Base-by-base conservation (phyloP, 371 early-diverging fungal genomes). In the Mucor velutinosus region DNA sequence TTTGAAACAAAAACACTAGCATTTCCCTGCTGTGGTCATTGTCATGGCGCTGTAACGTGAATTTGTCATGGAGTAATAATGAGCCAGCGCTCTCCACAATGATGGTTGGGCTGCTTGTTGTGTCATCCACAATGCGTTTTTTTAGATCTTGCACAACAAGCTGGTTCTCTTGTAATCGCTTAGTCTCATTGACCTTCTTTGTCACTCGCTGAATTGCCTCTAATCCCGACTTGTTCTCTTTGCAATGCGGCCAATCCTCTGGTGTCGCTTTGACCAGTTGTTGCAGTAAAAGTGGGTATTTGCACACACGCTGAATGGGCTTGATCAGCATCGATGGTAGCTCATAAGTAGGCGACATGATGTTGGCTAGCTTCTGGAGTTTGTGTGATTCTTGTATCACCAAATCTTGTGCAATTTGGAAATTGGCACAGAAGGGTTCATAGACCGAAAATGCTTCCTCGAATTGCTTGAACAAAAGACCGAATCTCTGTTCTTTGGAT, bases 291-390 rank as follows among this genome's bases (percentile, higher is more conserved):
- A 97, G 78, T 21, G 96, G 95, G 76, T 98, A 99, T 79, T 94
- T 96, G 86, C 97, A 96, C 47, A 98, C 89, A 53, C 99, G 88
- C 77, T 99, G 98, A 4, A 98, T 91, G 0, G 99, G 99, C 74
- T 96, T 95, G 78, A 99, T 97, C 39, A 99, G 84, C 79, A 94
- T 89, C 19, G 95, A 93, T 10, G 92, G 96, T 60, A 98, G 83
- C 65, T 91, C 94, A 59, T 92, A 91, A 29, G 82, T 83, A 7
- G 97, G 94, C 33, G 95, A 95, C 69, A 95, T 83, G 35, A 95
- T 75, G 68, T 89, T 82, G 7, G 83, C 69, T 66, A 93, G 72
- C 61, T 79, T 81, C 60, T 85, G 79, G 12, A 87, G 71, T 56
- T 82, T 83, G 32, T 57, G 70, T 17, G 71, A 64, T 62, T 85